Percentiles rank a stretch among this genome's conserved stretches.
Conservation (phyloP, 345 rosid genomes). For the Gossypium mustelinum region DNA sequence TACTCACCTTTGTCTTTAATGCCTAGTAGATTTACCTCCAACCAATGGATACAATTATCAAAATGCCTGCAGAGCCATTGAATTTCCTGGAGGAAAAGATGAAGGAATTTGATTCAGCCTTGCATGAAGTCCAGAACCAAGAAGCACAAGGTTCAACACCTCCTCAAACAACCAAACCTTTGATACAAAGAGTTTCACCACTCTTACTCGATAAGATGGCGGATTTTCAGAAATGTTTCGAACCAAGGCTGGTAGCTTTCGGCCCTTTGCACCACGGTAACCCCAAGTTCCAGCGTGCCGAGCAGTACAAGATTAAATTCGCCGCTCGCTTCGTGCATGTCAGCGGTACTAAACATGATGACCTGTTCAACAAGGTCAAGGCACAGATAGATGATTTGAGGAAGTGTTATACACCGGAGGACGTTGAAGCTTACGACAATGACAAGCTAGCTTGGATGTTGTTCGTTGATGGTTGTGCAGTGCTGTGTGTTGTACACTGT, state of each 20-base stretch:
- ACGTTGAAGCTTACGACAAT: background rate
- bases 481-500: background rate
- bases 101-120: background rate
- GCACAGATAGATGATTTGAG: background rate
- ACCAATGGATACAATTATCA: background rate
- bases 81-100: background rate
- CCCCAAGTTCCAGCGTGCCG: background rate
- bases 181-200: background rate
- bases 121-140: background rate
- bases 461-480: conserved; percentile 8
- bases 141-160: too few species aligned
- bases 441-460: conserved; percentile 11
- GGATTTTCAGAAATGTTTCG: conserved; percentile 8
- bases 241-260: conserved; percentile 17
- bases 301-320: background rate
- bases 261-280: conserved; percentile 26
- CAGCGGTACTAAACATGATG: too few species aligned
- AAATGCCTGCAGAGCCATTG: background rate
- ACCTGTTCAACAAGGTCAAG: background rate
- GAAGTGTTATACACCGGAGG: conserved; percentile 6
- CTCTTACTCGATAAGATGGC: background rate
- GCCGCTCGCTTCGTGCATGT: background rate
- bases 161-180: background rate
- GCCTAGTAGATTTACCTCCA: too few species aligned
- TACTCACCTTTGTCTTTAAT: too few species aligned